Evolutionary conservation across 139 green algal species (phyloP).

Genomic region (Coelastrella sp.): DNA sequence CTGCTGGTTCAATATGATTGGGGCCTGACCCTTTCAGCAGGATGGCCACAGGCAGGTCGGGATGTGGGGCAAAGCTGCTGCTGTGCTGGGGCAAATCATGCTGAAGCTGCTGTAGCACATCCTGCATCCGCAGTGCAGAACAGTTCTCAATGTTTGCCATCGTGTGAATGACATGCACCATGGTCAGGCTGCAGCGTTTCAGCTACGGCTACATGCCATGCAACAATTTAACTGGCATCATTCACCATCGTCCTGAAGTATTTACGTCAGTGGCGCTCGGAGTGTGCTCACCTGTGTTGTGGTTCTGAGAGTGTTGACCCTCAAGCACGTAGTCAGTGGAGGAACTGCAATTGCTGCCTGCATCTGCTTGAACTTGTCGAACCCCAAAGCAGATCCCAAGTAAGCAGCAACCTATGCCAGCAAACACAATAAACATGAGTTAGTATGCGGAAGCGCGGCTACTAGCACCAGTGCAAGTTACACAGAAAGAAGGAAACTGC

Average conservation of each 20-base stretch:
- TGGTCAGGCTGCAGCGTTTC: too few species aligned
- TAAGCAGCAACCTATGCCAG: constrained; percentile 63
- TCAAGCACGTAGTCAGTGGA: constrained; percentile 73
- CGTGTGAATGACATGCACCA: too few species aligned
- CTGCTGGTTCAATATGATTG: constrained; percentile 62
- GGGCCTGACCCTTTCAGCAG: constrained; percentile 70
- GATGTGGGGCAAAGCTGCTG: constrained; percentile 8
- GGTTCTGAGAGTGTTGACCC: constrained; percentile 76
- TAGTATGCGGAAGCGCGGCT: too few species aligned
- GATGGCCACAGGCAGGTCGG: constrained; percentile 53
- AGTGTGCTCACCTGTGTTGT: constrained; percentile 53
- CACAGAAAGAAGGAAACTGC: background rate
- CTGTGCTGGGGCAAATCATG: background rate
- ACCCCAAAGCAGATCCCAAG: constrained; percentile 66
- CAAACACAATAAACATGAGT: too few species aligned
- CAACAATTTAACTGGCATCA: too few species aligned
- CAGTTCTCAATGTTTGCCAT: too few species aligned
- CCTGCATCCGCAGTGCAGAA: background rate
- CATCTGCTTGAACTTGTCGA: constrained; percentile 52
- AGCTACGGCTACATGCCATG: too few species aligned
- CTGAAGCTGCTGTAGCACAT: constrained; percentile 19
- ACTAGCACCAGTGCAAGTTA: background rate
- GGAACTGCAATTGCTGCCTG: constrained; percentile 62
- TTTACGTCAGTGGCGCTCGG: too few species aligned
- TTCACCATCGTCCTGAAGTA: too few species aligned